Base-by-base conservation (phyloP, 139 green algal species). In the Coelastrella sp. region DNA sequence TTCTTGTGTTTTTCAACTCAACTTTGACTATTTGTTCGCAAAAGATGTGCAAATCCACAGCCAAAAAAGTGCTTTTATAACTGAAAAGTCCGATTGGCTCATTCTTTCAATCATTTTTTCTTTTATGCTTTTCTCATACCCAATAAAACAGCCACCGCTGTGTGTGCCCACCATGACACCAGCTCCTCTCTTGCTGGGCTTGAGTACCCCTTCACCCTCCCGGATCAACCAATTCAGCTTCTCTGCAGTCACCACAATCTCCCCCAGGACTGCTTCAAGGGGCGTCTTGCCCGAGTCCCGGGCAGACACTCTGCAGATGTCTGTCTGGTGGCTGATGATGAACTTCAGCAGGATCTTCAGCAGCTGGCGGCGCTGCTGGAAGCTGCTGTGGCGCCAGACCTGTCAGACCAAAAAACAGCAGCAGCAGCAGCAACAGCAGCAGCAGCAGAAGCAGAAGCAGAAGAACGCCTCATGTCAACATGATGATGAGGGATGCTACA, bases 171-270 rank as follows among this genome's bases (percentile, higher is more conserved):
- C 95, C 97, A 99, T 99, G 88, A 93, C 90, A 19, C 98, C 97
- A 6, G 96, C 92, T 7, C 92, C 95, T 49, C 98, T 93, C 0
- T 89, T 78, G 85, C 99, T 96, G 14, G 98, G 98, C 78, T 89
- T 91, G 78, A 99, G 96, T 87, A 92, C 96, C 8, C 81, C 75
- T 93, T 98, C 96, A 0, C 97, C 98, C 78, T 99, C 95, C 6
- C 90, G 91, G n/a, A 96, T 87, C 75, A 99, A 93, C 98, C 98
- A 99, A 35, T 93, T 91, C 35, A 99, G 97, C 94, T 99, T 99
- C 93, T 99, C 98, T 83, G 97, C 99, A 14, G 98, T 99, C 19
- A 97, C 96, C 57, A 99, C 94, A 49, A 99, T 93, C 94, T 99
- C 98, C 0, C 97, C 98, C 92, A 99, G 97, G 9, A 97, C 96